Evolutionary conservation across 169 alveolate species (phyloP).

Genomic region (Plasmodium malariae): DNA sequence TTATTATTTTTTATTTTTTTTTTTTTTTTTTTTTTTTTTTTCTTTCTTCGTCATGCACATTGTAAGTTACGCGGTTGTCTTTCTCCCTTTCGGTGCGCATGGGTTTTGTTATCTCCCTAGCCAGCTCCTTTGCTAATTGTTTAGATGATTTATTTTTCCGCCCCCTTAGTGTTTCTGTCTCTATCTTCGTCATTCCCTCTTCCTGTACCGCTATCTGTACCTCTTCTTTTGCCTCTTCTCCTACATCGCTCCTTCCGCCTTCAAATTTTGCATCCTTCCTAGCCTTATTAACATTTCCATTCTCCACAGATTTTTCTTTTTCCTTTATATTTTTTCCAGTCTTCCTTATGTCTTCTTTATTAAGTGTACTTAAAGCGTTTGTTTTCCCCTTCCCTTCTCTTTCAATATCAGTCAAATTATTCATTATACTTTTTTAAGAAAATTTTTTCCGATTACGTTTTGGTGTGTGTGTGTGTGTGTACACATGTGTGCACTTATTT

Average conservation of each 20-base stretch:
- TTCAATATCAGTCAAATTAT: constrained; percentile 1
- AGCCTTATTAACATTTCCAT: too few relatives aligned
- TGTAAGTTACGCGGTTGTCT: too few relatives aligned
- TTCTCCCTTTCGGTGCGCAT: too few relatives aligned
- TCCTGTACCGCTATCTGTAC: background rate
- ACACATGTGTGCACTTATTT: too few relatives aligned
- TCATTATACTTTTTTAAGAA: constrained; percentile 14
- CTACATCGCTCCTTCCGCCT: background rate
- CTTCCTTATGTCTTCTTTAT: background rate
- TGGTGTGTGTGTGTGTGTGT: background rate
- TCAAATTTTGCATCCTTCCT: too few relatives aligned
- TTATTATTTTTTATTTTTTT: background rate
- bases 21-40: background rate
- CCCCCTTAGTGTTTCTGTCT: background rate
- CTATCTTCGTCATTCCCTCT: background rate
- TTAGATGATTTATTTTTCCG: background rate
- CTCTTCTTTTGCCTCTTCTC: background rate
- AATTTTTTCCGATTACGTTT: background rate
- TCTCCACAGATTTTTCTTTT: background rate
- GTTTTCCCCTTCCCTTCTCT: constrained; percentile 2
- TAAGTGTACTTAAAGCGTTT: background rate
- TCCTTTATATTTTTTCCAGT: background rate
- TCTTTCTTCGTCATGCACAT: background rate
- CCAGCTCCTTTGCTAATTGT: too few relatives aligned
- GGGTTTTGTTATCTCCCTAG: too few relatives aligned